phyloP scores from a whole-genome alignment of 169 alveolate genomes.

The Plasmodium adleri region DNA sequence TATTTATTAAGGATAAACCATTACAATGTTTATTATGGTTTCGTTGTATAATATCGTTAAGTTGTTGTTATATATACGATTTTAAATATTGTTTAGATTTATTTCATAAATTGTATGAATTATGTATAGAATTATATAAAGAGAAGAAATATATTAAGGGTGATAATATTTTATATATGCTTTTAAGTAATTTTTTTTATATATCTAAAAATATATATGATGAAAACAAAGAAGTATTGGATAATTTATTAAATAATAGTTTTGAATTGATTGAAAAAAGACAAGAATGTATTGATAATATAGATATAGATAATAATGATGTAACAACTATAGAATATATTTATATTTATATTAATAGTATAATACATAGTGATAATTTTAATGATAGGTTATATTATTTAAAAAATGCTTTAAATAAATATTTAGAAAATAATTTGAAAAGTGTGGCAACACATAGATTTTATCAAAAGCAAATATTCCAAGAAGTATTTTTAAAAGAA shows the following conservation, averaged over 20 bases:
- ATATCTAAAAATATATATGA: slow-evolving; percentile 71
- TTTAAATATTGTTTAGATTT: slow-evolving; percentile 54
- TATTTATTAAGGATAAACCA: slow-evolving; percentile 36
- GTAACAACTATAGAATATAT: slow-evolving; percentile 54
- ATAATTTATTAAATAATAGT: slow-evolving; percentile 26
- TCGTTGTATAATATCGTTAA: slow-evolving; percentile 66
- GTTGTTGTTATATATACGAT: slow-evolving; percentile 62
- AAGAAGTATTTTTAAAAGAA: slow-evolving; percentile 57
- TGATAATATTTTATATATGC: slow-evolving; percentile 51
- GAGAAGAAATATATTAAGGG: slow-evolving; percentile 60
- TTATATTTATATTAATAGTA: slow-evolving; percentile 61
- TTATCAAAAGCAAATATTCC: slow-evolving; percentile 73
- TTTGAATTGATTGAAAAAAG: slow-evolving; percentile 69
- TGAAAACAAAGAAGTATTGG: slow-evolving; percentile 47
- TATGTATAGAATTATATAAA: slow-evolving; percentile 59
- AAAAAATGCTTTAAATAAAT: slow-evolving; percentile 45
- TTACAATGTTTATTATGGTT: slow-evolving; percentile 68
- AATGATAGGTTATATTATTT: slow-evolving; percentile 70
- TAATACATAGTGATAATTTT: slow-evolving; percentile 73
- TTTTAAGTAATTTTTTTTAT: slow-evolving; percentile 76
- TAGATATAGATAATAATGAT: slow-evolving; percentile 69
- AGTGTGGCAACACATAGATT: slow-evolving; percentile 76
- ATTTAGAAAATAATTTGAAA: slow-evolving; percentile 63
- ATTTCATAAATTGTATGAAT: slow-evolving; percentile 38
- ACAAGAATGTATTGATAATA: slow-evolving; percentile 58